These are phyloP conservation scores for Ichthyophthirius multifiliis DNA, from an alignment of 169 alveolate species.

Conservation along the genomic window DNA sequence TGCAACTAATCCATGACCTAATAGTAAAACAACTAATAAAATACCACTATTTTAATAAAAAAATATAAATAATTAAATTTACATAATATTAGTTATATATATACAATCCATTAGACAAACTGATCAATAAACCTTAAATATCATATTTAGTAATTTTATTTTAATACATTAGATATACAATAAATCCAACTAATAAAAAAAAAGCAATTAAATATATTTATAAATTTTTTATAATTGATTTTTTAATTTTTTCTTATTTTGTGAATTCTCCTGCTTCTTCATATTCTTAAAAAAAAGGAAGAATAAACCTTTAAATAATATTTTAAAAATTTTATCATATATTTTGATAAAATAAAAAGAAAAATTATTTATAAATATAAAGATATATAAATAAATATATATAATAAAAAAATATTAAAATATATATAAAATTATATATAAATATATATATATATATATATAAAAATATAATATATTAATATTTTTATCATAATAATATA, in stretches of 20 bases:
- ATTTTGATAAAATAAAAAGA: neutral
- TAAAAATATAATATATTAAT: too few species aligned
- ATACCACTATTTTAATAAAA: slow-evolving; percentile 26
- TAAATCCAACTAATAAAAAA: slow-evolving; percentile 8
- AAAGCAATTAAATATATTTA: neutral
- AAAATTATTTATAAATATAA: too few species aligned
- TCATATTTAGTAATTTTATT: slow-evolving; percentile 6
- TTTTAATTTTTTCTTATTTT: slow-evolving; percentile 5
- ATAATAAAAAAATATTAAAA: too few species aligned
- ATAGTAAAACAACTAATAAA: slow-evolving; percentile 38
- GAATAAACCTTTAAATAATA: neutral
- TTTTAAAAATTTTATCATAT: too few species aligned
- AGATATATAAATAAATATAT: too few species aligned
- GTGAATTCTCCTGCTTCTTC: slow-evolving; percentile 48
- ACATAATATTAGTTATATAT: too few species aligned
- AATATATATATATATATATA: too few species aligned
- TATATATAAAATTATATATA: too few species aligned
- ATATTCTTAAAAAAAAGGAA: slow-evolving; percentile 34
- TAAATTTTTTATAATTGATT: slow-evolving; percentile 19
- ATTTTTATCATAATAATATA: too few species aligned
- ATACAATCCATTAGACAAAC: slow-evolving; percentile 35
- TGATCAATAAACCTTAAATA: neutral
- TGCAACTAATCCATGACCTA: slow-evolving; percentile 65
- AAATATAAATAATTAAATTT: neutral
- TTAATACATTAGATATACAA: slow-evolving; percentile 7